phyloP scores from a whole-genome alignment of 1,139 yeast genomes.

The Nakaseomyces delphensis region DNA sequence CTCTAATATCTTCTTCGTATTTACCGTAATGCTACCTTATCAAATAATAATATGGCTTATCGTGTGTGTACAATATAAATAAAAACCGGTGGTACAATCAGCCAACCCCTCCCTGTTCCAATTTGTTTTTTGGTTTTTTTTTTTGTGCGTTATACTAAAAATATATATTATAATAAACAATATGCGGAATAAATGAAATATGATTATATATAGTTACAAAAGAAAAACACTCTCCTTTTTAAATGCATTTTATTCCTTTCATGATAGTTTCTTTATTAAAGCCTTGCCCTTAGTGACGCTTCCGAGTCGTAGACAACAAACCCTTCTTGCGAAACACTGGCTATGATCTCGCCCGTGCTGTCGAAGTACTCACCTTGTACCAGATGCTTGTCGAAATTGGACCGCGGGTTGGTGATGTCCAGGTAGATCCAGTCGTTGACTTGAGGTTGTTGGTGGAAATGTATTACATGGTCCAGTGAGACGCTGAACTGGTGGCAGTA shows the following conservation, averaged over 20 bases:
- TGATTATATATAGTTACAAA: too few relatives aligned
- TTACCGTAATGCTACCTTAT: too few relatives aligned
- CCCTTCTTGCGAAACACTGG: constrained; percentile 64
- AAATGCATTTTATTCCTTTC: too few relatives aligned
- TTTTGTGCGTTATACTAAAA: too few relatives aligned
- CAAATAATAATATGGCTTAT: too few relatives aligned
- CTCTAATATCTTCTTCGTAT: neutral
- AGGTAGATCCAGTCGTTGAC: constrained; percentile 48
- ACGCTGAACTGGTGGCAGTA: constrained; percentile 43
- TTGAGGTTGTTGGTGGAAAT: constrained; percentile 52
- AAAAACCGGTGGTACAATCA: too few relatives aligned
- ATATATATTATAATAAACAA: too few relatives aligned
- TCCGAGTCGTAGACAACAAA: constrained; percentile 32
- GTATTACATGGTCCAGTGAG: constrained; percentile 59
- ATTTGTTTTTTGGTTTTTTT: too few relatives aligned
- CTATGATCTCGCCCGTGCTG: constrained; percentile 47
- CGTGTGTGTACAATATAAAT: too few relatives aligned
- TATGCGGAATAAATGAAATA: too few relatives aligned
- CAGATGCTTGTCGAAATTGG: constrained; percentile 47
- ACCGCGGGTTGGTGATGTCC: constrained; percentile 43
- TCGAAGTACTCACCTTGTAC: constrained; percentile 51
- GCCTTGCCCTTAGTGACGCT: constrained; percentile 15
- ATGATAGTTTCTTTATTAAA: constrained; percentile 10
- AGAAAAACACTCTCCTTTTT: too few relatives aligned
- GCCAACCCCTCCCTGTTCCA: too few relatives aligned